Percentiles rank a stretch among this genome's conserved stretches.
Conservation (phyloP, 345 rosid genomes). For the Salix arbutifolia region DNA sequence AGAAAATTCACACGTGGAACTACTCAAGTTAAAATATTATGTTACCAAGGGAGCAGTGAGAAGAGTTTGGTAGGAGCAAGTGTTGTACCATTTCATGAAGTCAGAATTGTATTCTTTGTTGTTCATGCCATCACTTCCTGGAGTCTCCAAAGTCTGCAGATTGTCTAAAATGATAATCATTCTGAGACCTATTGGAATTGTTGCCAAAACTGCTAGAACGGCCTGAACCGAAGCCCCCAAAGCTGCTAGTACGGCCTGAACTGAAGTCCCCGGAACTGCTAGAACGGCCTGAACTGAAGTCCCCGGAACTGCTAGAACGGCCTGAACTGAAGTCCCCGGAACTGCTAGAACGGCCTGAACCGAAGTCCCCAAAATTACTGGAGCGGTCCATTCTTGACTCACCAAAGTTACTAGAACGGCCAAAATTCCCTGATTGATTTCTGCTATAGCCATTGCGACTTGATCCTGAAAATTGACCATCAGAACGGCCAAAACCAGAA, state of each 20-base stretch:
- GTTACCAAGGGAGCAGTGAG: neutral
- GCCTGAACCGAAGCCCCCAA: conserved; percentile 30
- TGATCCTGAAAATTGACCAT: conserved; percentile 7
- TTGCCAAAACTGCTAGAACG: conserved; percentile 38
- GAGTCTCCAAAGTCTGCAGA: conserved; percentile 24
- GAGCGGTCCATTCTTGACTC: conserved; percentile 21
- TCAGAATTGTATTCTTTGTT: neutral
- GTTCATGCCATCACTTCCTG: neutral
- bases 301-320: conserved; percentile 13
- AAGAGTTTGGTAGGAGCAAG: neutral
- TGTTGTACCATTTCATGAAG: conserved; percentile 7
- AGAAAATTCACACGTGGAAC: neutral
- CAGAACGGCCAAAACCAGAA: conserved; percentile 17
- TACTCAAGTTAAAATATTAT: neutral
- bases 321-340: conserved; percentile 43
- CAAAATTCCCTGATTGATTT: conserved; percentile 27
- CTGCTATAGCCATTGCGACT: conserved; percentile 8
- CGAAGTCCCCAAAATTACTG: conserved; percentile 32
- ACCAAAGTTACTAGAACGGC: conserved; percentile 26
- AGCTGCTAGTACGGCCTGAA: conserved; percentile 18
- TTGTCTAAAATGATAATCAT: neutral
- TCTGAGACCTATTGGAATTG: neutral
- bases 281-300: conserved; percentile 31
- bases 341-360: conserved; percentile 38
- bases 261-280: conserved; percentile 43